These are phyloP conservation scores for Mrakia gelida DNA, from an alignment of 768 basidiomycete species.

Conservation along the genomic window DNA sequence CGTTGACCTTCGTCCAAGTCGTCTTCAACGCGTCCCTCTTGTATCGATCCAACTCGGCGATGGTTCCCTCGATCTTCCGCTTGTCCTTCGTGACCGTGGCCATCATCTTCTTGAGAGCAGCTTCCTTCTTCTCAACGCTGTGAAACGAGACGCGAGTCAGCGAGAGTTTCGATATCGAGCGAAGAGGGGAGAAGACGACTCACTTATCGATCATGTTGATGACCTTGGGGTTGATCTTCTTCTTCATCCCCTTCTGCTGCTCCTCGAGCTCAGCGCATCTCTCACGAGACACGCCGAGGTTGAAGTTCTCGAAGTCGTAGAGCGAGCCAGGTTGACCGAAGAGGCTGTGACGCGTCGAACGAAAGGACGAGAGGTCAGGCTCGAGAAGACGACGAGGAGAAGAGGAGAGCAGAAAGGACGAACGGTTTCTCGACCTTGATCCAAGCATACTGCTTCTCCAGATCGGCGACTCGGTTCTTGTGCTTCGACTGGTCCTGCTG, in stretches of 20 bases:
- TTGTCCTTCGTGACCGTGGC: slow-evolving; percentile 84
- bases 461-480: slow-evolving; percentile 52
- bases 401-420: slow-evolving; percentile 42
- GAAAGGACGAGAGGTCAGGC: background rate
- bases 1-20: slow-evolving; percentile 94
- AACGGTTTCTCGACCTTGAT: slow-evolving; percentile 82
- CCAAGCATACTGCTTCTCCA: slow-evolving; percentile 86
- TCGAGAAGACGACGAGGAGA: background rate
- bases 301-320: slow-evolving; percentile 70
- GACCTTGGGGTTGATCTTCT: slow-evolving; percentile 92
- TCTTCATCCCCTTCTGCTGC: slow-evolving; percentile 80
- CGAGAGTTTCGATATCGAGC: background rate
- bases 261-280: slow-evolving; percentile 71
- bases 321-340: slow-evolving; percentile 77
- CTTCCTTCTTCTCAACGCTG: slow-evolving; percentile 91
- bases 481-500: slow-evolving; percentile 63
- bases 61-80: slow-evolving; percentile 88
- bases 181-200: slow-evolving; percentile 37
- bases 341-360: slow-evolving; percentile 50
- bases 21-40: slow-evolving; percentile 89
- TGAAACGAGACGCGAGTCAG: background rate
- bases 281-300: slow-evolving; percentile 58
- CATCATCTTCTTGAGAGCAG: slow-evolving; percentile 80
- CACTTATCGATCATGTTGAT: slow-evolving; percentile 94
- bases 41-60: slow-evolving; percentile 85